Percentiles rank a stretch among this genome's conserved stretches.
Conservation (phyloP, 2,329 filamentous ascomycete species). For the Coniella lustricola region DNA sequence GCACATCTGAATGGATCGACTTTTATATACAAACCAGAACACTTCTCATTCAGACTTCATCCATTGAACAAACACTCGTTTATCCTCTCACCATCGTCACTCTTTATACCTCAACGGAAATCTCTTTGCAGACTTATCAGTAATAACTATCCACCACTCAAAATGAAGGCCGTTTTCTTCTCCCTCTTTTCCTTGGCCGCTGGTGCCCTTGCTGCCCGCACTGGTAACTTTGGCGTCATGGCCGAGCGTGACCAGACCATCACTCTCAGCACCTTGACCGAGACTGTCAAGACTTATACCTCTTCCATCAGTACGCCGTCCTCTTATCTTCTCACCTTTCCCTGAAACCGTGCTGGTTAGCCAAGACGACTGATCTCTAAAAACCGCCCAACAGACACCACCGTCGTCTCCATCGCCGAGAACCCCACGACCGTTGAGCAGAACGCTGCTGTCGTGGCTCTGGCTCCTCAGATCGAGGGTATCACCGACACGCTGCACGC, state of each 20-base stretch:
- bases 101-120: too few relatives aligned
- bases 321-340: background rate
- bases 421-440: slow-evolving; percentile 19
- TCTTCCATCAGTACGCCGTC: slow-evolving; percentile 22
- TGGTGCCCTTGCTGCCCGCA: slow-evolving; percentile 19
- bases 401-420: slow-evolving; percentile 17
- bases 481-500: slow-evolving; percentile 20
- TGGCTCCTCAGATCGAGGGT: slow-evolving; percentile 21
- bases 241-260: slow-evolving; percentile 20
- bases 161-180: slow-evolving; percentile 22
- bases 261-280: slow-evolving; percentile 19
- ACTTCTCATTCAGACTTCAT: background rate
- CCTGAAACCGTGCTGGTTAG: too few relatives aligned
- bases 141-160: slow-evolving; percentile 6
- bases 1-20: too few relatives aligned
- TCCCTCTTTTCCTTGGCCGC: slow-evolving; percentile 20
- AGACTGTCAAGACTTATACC: slow-evolving; percentile 21
- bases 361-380: too few relatives aligned
- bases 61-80: background rate
- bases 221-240: slow-evolving; percentile 15
- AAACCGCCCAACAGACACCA: slow-evolving; percentile 17
- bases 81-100: background rate
- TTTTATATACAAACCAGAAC: too few relatives aligned
- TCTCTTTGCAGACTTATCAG: background rate
- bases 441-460: slow-evolving; percentile 17